These are phyloP conservation scores for Aureobasidium sp. DNA, from an alignment of 2,329 filamentous ascomycete species.

Conservation along the genomic window DNA sequence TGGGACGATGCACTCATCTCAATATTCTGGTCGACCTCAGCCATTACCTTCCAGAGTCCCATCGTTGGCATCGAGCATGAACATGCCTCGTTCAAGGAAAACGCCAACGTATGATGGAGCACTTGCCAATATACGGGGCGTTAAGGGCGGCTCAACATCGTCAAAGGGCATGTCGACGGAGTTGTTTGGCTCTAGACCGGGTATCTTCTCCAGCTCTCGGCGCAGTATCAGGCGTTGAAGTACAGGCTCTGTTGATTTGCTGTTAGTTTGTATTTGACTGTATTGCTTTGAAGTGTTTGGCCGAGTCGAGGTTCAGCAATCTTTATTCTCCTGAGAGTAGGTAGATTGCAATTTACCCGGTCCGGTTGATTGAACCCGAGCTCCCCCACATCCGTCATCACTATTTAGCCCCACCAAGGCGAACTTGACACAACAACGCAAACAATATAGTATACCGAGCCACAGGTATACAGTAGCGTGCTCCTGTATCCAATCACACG, in stretches of 20 bases:
- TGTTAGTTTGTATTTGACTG: not conserved
- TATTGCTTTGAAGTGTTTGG: not conserved
- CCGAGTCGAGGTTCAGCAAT: not conserved
- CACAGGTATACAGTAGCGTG: not conserved
- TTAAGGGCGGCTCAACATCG: slow-evolving; percentile 16
- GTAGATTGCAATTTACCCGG: not conserved
- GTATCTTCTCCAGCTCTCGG: slow-evolving; percentile 11
- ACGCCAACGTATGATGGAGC: not conserved
- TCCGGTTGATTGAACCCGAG: not conserved
- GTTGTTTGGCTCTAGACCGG: not conserved
- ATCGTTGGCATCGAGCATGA: slow-evolving; percentile 7
- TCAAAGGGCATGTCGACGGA: not conserved
- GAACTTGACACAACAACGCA: not conserved
- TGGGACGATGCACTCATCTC: not conserved
- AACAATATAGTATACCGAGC: not conserved
- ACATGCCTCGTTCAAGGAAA: not conserved
- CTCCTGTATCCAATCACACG: not conserved
- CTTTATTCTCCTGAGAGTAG: not conserved
- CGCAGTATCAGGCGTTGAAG: slow-evolving; percentile 20
- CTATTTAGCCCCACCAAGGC: not conserved
- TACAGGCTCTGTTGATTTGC: not conserved
- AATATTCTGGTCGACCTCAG: slow-evolving; percentile 14
- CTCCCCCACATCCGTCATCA: not conserved
- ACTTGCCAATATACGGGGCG: slow-evolving; percentile 19
- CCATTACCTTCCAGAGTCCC: slow-evolving; percentile 8